Evolutionary conservation across 495 filamentous ascomycete species (phyloP).

Genomic region (Xylaria telfairii): DNA sequence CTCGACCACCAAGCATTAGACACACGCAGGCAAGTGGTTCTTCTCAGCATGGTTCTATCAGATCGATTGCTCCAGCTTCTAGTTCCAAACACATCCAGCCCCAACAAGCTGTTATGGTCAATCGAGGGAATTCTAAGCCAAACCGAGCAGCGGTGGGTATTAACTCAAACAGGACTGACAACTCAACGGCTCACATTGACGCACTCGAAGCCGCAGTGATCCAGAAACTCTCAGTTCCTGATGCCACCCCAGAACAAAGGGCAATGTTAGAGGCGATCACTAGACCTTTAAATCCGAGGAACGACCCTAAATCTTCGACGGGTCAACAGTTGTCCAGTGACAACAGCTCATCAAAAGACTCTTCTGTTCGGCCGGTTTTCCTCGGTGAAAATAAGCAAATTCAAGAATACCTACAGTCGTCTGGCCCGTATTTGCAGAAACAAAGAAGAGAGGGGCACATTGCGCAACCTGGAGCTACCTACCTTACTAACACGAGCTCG

Average conservation of each 20-base stretch:
- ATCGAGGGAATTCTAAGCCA: slow-evolving; percentile 12
- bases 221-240: slow-evolving; percentile 22
- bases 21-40: slow-evolving; percentile 25
- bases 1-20: slow-evolving; percentile 29
- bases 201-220: slow-evolving; percentile 30
- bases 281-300: slow-evolving; percentile 33
- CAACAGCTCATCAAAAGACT: slow-evolving; percentile 9
- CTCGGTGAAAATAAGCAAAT: background rate
- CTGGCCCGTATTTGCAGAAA: background rate
- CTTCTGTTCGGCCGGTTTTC: background rate
- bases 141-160: slow-evolving; percentile 27
- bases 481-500: background rate
- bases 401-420: background rate
- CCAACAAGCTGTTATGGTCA: slow-evolving; percentile 17
- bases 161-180: slow-evolving; percentile 30
- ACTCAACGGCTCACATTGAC: slow-evolving; percentile 22
- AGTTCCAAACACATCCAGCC: slow-evolving; percentile 19
- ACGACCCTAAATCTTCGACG: slow-evolving; percentile 33
- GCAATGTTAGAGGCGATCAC: slow-evolving; percentile 19
- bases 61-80: slow-evolving; percentile 18
- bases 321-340: slow-evolving; percentile 19
- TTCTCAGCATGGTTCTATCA: slow-evolving; percentile 32
- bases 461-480: background rate
- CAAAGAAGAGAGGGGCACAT: slow-evolving; percentile 16
- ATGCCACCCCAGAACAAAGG: slow-evolving; percentile 16